Evolutionary conservation across 352 stramenopile genomes (phyloP).

Genomic region (Plasmopara muralis): DNA sequence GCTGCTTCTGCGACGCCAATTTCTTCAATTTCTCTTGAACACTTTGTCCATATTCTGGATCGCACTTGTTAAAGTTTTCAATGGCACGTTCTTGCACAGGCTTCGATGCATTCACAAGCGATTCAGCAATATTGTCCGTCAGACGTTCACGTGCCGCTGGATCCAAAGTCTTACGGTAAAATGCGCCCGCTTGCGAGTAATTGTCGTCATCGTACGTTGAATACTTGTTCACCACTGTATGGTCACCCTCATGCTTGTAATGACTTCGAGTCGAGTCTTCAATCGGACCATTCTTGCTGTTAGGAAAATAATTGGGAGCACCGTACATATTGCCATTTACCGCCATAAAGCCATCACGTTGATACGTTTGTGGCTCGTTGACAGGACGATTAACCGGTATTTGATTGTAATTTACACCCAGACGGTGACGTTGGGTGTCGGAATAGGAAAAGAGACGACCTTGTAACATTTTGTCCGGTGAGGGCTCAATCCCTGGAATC

Average conservation of each 20-base stretch:
- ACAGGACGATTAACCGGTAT: conserved; percentile 86
- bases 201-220: conserved; percentile 87
- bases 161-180: conserved; percentile 80
- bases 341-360: conserved; percentile 77
- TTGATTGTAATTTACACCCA: conserved; percentile 87
- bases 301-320: conserved; percentile 86
- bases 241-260: conserved; percentile 30
- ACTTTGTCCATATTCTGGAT: conserved; percentile 78
- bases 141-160: conserved; percentile 61
- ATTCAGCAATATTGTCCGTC: conserved; percentile 83
- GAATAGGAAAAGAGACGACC: conserved; percentile 86
- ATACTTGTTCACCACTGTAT: conserved; percentile 46
- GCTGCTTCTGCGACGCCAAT: conserved; percentile 23
- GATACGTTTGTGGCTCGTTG: conserved; percentile 68
- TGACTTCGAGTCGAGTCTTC: conserved; percentile 12
- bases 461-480: conserved; percentile 86
- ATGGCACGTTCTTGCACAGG: conserved; percentile 78
- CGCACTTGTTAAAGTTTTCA: conserved; percentile 82
- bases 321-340: conserved; percentile 67
- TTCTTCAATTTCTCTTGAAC: conserved; percentile 71
- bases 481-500: conserved; percentile 87
- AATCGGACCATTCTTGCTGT: conserved; percentile 31
- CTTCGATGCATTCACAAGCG: conserved; percentile 70
- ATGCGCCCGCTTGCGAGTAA: conserved; percentile 76
- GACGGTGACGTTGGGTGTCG: conserved; percentile 82